Percentiles rank a stretch among this genome's conserved stretches.
Conservation (phyloP, 2,329 filamentous ascomycete genomes). For the Hypoxylon sp. region DNA sequence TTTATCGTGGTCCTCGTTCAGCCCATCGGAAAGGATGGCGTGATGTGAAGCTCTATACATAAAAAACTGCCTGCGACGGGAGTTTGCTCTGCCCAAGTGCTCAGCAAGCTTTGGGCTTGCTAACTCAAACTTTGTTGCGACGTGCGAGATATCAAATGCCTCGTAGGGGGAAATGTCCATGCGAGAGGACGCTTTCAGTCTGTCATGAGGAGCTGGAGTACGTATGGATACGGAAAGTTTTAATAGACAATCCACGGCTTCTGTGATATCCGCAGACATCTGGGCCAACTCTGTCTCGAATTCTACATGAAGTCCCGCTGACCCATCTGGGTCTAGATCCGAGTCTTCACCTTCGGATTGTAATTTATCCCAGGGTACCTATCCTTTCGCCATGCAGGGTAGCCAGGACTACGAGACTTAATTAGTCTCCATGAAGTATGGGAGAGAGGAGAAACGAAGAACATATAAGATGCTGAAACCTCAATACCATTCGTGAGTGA, state of each 20-base stretch:
- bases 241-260: slow-evolving; percentile 1
- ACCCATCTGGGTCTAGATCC: background rate
- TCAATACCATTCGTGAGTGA: background rate
- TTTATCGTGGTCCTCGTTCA: background rate
- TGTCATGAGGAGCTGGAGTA: slow-evolving; percentile 5
- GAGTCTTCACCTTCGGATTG: background rate
- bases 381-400: background rate
- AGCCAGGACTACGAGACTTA: background rate
- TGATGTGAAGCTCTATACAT: background rate
- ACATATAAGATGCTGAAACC: background rate
- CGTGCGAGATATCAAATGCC: background rate
- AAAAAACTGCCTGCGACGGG: background rate
- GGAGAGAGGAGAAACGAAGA: background rate
- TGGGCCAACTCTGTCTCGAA: slow-evolving; percentile 1
- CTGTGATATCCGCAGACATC: background rate
- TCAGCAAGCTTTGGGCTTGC: background rate
- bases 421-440: background rate
- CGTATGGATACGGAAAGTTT: slow-evolving; percentile 3
- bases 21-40: background rate
- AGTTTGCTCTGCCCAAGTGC: background rate
- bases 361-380: slow-evolving; percentile 1
- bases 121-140: background rate
- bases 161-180: background rate
- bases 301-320: background rate
- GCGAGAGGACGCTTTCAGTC: background rate